Percentiles rank a stretch among this genome's conserved stretches.
Conservation (phyloP, 2,329 filamentous ascomycete species). For the Eutypella sp. region DNA sequence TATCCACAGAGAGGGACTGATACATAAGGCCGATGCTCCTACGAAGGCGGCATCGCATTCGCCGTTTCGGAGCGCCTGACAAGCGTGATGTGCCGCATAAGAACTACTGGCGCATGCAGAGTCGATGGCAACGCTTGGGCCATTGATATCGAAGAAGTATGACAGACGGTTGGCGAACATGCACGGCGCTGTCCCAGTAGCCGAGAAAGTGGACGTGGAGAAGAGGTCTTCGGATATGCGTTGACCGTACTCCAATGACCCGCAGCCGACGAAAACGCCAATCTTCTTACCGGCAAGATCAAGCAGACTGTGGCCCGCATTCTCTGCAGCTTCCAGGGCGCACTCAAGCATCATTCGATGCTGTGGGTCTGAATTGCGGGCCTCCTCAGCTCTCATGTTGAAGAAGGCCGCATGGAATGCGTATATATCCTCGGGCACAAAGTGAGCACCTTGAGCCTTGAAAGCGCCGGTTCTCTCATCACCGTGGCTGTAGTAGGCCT, state of each 20-base stretch:
- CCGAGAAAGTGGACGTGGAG: background rate
- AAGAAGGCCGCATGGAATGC: background rate
- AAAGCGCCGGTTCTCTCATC: background rate
- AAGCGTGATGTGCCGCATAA: constrained; percentile 4
- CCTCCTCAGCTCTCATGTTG: background rate
- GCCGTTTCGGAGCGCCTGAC: constrained; percentile 3
- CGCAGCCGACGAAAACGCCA: constrained; percentile 2
- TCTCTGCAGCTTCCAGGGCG: constrained; percentile 2
- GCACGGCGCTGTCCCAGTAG: constrained; percentile 4
- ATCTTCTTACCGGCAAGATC: background rate
- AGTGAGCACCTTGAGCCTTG: background rate
- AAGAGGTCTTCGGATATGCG: background rate
- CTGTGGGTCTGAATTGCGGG: background rate
- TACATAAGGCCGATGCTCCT: constrained; percentile 1
- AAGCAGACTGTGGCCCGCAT: constrained; percentile 2
- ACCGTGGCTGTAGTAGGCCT: constrained; percentile 1
- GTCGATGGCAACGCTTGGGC: constrained; percentile 6
- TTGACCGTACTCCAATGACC: background rate
- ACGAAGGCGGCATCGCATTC: constrained; percentile 6
- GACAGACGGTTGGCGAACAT: constrained; percentile 10
- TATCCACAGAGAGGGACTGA: constrained; percentile 6
- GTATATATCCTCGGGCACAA: constrained; percentile 1
- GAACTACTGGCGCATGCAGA: constrained; percentile 7
- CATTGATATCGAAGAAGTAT: constrained; percentile 7
- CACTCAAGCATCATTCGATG: constrained; percentile 3